Evolutionary conservation across 2,329 filamentous ascomycete species (phyloP).

Genomic region (Ramularia collo-cygni): DNA sequence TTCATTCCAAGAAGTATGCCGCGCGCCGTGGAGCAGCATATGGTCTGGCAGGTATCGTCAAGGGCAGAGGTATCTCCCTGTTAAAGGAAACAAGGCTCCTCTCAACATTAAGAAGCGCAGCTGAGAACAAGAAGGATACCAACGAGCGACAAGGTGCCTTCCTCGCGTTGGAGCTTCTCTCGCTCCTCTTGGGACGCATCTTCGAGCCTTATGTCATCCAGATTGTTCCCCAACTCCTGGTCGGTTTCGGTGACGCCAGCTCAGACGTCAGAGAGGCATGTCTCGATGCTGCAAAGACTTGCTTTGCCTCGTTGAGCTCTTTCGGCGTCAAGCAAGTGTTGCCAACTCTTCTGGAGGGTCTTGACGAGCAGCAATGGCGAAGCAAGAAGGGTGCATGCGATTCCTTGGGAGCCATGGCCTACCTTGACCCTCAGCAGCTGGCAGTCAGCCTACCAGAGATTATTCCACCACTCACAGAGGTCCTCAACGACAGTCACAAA

Average conservation of each 20-base stretch:
- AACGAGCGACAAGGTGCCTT: slow-evolving; percentile 84
- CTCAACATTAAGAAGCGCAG: slow-evolving; percentile 67
- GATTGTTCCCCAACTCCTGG: slow-evolving; percentile 82
- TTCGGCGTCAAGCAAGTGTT: slow-evolving; percentile 94
- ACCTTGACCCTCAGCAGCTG: slow-evolving; percentile 90
- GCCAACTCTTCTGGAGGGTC: slow-evolving; percentile 80
- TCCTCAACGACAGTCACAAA: slow-evolving; percentile 96
- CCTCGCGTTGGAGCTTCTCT: slow-evolving; percentile 83
- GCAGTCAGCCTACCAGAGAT: slow-evolving; percentile 90
- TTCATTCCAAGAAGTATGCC: slow-evolving; percentile 88
- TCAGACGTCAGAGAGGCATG: slow-evolving; percentile 88
- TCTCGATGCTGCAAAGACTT: slow-evolving; percentile 86
- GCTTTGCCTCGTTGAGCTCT: slow-evolving; percentile 86
- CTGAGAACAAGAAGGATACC: slow-evolving; percentile 92
- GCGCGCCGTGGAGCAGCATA: slow-evolving; percentile 88
- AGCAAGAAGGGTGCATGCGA: slow-evolving; percentile 98
- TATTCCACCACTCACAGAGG: slow-evolving; percentile 87
- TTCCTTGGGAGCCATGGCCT: slow-evolving; percentile 94
- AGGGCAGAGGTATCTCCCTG: slow-evolving; percentile 75
- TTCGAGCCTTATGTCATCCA: slow-evolving; percentile 98
- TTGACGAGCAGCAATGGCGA: slow-evolving; percentile 94
- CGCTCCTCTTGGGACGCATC: slow-evolving; percentile 73
- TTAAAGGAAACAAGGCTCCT: slow-evolving; percentile 82
- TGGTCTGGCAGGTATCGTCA: slow-evolving; percentile 82
- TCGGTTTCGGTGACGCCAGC: slow-evolving; percentile 81